A percentile compares a stretch with the other conserved stretches of the same genome.
These are phyloP conservation scores for Yamadazyma triangularis DNA, from an alignment of 1,139 yeast genomes.

Conservation along the genomic window DNA sequence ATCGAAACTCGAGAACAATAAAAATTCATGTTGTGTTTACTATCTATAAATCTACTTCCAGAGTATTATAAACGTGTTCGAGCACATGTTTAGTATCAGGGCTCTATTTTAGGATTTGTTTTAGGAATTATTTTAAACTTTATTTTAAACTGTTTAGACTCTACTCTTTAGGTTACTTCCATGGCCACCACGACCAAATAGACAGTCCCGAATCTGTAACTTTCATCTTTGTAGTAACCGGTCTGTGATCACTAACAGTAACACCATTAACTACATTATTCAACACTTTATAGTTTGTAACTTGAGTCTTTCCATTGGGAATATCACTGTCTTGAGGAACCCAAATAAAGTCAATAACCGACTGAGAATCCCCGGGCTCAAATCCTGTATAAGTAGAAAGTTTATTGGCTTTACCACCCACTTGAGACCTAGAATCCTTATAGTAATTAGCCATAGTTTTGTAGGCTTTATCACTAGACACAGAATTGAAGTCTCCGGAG, in stretches of 20 bases:
- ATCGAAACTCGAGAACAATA: too few species aligned
- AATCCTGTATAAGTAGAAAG: slow-evolving; percentile 38
- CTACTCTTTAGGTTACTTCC: too few species aligned
- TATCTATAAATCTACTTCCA: too few species aligned
- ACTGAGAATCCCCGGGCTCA: slow-evolving; percentile 17
- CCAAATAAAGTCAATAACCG: slow-evolving; percentile 27
- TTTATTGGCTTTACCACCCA: slow-evolving; percentile 17
- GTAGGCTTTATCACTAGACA: slow-evolving; percentile 9
- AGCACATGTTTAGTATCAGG: too few species aligned
- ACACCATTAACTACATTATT: slow-evolving; percentile 16
- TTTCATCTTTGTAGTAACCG: slow-evolving; percentile 14
- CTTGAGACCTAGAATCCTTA: slow-evolving; percentile 15
- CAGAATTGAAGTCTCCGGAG: slow-evolving; percentile 14
- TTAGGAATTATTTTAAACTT: too few species aligned
- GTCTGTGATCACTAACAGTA: slow-evolving; percentile 42
- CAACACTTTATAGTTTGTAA: slow-evolving; percentile 31
- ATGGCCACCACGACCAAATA: neutral
- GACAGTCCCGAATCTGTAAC: neutral
- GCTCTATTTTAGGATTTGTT: too few species aligned
- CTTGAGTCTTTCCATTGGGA: slow-evolving; percentile 8
- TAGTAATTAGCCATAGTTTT: slow-evolving; percentile 21
- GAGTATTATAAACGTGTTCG: too few species aligned
- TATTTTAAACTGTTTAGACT: too few species aligned
- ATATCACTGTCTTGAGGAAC: slow-evolving; percentile 11
- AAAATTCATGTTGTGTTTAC: too few species aligned